phyloP scores from a whole-genome alignment of 2,329 filamentous ascomycete species.

The Orbilia oligospora region DNA sequence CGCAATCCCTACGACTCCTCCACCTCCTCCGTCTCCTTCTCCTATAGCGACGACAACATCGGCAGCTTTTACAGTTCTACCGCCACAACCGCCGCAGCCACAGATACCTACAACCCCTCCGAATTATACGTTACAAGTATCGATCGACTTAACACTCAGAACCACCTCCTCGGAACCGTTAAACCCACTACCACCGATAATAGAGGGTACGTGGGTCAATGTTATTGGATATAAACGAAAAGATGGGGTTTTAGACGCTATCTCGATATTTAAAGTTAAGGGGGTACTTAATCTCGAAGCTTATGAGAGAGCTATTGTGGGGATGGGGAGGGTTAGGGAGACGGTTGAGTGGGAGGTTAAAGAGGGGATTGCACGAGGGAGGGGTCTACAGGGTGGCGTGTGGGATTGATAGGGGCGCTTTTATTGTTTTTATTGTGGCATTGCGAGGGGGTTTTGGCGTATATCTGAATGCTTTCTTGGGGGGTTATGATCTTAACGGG shows the following conservation, averaged over 20 bases:
- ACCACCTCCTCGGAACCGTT: neutral
- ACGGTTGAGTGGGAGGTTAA: slow-evolving; percentile 33
- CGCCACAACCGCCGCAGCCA: neutral
- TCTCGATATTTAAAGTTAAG: slow-evolving; percentile 29
- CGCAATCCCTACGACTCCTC: neutral
- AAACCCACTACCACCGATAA: slow-evolving; percentile 26
- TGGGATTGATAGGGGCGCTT: slow-evolving; percentile 25
- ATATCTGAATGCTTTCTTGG: too few species aligned
- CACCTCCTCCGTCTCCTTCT: neutral
- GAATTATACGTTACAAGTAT: slow-evolving; percentile 23
- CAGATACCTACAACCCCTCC: neutral
- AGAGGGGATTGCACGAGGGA: slow-evolving; percentile 36
- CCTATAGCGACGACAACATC: neutral
- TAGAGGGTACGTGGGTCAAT: slow-evolving; percentile 42
- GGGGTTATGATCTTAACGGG: too few species aligned
- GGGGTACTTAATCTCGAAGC: slow-evolving; percentile 31
- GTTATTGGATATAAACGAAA: slow-evolving; percentile 40
- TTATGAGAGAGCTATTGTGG: slow-evolving; percentile 39
- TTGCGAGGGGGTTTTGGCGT: too few species aligned
- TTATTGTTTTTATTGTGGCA: too few species aligned
- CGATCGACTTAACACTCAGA: slow-evolving; percentile 24
- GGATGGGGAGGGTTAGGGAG: slow-evolving; percentile 39
- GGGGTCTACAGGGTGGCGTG: slow-evolving; percentile 21
- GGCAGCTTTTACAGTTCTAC: neutral
- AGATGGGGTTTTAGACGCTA: slow-evolving; percentile 35